These are phyloP conservation scores for Choanephora cucurbitarum DNA, from an alignment of 371 early-diverging fungal species.

Conservation along the genomic window DNA sequence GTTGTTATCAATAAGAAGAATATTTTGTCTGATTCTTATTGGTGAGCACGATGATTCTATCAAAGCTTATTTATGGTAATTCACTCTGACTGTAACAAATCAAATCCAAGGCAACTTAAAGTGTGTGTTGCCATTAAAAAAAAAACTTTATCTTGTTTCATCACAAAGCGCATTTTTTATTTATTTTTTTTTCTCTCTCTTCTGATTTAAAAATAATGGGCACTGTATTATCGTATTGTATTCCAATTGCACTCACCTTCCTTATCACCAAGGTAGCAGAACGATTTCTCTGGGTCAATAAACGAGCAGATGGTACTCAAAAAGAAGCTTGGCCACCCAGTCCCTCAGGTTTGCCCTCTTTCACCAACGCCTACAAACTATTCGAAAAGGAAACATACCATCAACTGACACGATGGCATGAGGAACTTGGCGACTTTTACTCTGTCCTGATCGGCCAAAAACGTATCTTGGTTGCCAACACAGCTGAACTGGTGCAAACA, in stretches of 20 bases:
- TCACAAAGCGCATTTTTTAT: background rate
- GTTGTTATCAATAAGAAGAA: no score
- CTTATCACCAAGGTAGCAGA: conserved; percentile 13
- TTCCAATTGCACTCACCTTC: conserved; percentile 12
- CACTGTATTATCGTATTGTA: conserved; percentile 10
- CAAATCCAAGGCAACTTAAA: no score
- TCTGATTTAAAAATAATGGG: conserved; percentile 10
- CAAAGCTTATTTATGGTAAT: no score
- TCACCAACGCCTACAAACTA: conserved; percentile 27
- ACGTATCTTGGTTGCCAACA: conserved; percentile 38
- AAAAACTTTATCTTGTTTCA: conserved; percentile 1
- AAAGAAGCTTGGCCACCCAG: conserved; percentile 43
- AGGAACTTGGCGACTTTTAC: conserved; percentile 25
- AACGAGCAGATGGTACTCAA: conserved; percentile 36
- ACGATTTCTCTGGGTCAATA: conserved; percentile 31
- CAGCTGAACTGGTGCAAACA: conserved; percentile 27
- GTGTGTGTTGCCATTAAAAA: no score
- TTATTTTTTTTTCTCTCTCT: background rate
- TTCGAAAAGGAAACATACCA: conserved; percentile 23
- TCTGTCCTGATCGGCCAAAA: conserved; percentile 40
- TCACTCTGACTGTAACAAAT: no score
- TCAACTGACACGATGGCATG: conserved; percentile 37
- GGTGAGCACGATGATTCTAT: no score
- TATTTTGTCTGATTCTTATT: no score
- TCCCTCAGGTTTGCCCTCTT: conserved; percentile 27